Percentiles rank a stretch among this genome's conserved stretches.
Evolutionary conservation across 1,284 basidiomycete species (phyloP).

Genomic region (Cutaneotrichosporon cutaneum): DNA sequence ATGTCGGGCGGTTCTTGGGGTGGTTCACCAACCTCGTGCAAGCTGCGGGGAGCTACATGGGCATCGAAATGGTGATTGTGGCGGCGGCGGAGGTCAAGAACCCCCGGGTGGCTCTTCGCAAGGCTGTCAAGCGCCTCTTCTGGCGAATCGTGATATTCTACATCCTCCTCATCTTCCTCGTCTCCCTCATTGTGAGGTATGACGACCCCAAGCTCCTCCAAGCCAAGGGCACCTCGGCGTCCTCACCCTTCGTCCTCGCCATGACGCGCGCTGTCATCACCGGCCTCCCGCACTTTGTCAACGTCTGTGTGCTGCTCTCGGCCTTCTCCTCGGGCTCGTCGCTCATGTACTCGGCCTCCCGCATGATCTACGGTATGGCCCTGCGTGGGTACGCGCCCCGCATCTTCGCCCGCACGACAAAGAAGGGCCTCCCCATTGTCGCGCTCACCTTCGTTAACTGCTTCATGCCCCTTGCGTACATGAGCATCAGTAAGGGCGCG

Average conservation of each 20-base stretch:
- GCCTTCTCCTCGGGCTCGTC: conserved; percentile 84
- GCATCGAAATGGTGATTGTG: conserved; percentile 35
- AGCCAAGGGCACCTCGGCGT: conserved; percentile 61
- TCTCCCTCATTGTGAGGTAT: conserved; percentile 71
- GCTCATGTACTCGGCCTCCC: conserved; percentile 76
- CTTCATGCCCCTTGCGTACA: conserved; percentile 69
- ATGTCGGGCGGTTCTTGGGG: conserved; percentile 34
- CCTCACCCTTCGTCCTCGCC: conserved; percentile 66
- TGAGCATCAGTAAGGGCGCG: conserved; percentile 56
- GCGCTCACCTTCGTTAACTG: conserved; percentile 64
- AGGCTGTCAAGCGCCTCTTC: conserved; percentile 59
- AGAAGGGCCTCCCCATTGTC: conserved; percentile 69
- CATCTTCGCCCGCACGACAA: conserved; percentile 66
- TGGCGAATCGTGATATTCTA: conserved; percentile 68
- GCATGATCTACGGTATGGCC: conserved; percentile 75
- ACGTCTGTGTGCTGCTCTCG: conserved; percentile 77
- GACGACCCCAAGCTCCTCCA: conserved; percentile 65
- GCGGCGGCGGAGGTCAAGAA: conserved; percentile 37
- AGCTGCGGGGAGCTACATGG: conserved; percentile 35
- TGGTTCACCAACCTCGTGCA: conserved; percentile 38
- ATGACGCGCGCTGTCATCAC: conserved; percentile 67
- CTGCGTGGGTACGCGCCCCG: conserved; percentile 72
- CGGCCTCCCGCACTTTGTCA: conserved; percentile 72
- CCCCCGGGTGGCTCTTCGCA: conserved; percentile 31
- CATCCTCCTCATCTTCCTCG: conserved; percentile 58